Conservation (phyloP, 352 stramenopile genomes). For the Pythium periplocum region DNA sequence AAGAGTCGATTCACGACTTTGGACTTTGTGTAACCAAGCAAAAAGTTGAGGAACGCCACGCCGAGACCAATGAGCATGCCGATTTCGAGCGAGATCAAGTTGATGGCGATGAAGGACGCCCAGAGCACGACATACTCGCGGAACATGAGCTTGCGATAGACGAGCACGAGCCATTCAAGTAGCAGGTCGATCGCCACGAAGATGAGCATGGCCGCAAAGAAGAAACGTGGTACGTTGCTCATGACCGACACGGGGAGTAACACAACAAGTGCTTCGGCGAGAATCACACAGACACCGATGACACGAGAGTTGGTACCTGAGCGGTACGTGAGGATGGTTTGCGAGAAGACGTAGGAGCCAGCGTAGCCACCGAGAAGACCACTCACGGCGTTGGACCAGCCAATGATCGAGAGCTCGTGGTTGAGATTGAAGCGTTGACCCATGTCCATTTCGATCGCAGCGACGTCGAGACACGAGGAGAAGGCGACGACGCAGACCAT, state of each 20-base stretch:
- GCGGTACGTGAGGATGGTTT: conserved; percentile 97
- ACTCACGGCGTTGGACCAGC: conserved; percentile 94
- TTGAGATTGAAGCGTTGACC: conserved; percentile 93
- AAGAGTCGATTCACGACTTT: conserved; percentile 58
- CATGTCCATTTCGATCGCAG: conserved; percentile 97
- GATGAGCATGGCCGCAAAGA: conserved; percentile 97
- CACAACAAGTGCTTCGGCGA: conserved; percentile 83
- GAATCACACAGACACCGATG: conserved; percentile 88
- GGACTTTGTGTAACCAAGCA: conserved; percentile 72
- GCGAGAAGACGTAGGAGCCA: conserved; percentile 98
- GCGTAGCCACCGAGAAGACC: conserved; percentile 96
- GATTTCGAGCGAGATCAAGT: conserved; percentile 93
- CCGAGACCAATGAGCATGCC: conserved; percentile 92
- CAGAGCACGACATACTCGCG: conserved; percentile 93
- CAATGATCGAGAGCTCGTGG: conserved; percentile 91
- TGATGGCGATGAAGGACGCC: conserved; percentile 92
- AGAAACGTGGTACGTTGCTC: conserved; percentile 94
- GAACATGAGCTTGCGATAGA: conserved; percentile 75
- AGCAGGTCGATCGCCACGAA: conserved; percentile 98
- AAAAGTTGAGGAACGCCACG: conserved; percentile 84
- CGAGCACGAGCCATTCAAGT: conserved; percentile 94
- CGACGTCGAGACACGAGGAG: conserved; percentile 95
- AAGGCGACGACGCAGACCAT: conserved; percentile 98
- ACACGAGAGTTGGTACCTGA: conserved; percentile 88
- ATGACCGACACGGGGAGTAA: conserved; percentile 94